Evolutionary conservation across 2,329 filamentous ascomycete species (phyloP).

Genomic region (Cytospora chrysosperma): DNA sequence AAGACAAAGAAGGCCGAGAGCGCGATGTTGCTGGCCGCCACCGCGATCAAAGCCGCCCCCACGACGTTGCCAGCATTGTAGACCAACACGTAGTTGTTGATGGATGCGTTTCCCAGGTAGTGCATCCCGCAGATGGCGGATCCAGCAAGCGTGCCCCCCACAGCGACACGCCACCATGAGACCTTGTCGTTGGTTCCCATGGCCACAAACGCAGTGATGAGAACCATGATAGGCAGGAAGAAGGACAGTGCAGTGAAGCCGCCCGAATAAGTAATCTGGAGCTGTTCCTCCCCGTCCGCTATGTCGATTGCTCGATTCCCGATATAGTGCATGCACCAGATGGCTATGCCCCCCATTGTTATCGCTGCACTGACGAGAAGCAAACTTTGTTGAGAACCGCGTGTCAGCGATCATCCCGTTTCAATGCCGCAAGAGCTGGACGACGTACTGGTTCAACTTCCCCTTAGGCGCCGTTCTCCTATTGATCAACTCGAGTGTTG

Average conservation of each 20-base stretch:
- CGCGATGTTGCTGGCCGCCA: conserved; percentile 67
- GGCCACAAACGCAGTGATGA: conserved; percentile 69
- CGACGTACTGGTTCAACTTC: conserved; percentile 63
- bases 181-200: conserved; percentile 59
- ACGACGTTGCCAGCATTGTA: conserved; percentile 62
- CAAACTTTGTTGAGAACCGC: conserved; percentile 44
- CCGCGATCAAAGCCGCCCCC: conserved; percentile 69
- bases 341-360: conserved; percentile 71
- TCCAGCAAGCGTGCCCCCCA: conserved; percentile 69
- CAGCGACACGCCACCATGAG: conserved; percentile 55
- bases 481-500: conserved; percentile 80
- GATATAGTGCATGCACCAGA: conserved; percentile 81
- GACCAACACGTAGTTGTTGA: conserved; percentile 69
- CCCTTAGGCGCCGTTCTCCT: conserved; percentile 69
- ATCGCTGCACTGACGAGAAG: conserved; percentile 64
- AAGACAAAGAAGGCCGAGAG: conserved; percentile 77
- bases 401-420: not conserved
- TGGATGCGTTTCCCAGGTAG: conserved; percentile 81
- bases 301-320: conserved; percentile 78
- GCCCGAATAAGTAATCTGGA: conserved; percentile 73
- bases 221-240: conserved; percentile 73
- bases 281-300: conserved; percentile 55
- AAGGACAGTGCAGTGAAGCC: conserved; percentile 75
- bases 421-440: not conserved
- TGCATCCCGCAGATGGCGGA: conserved; percentile 82